Base-by-base conservation (phyloP, 2,329 filamentous ascomycete species). In the Aspergillus hiratsukae region DNA sequence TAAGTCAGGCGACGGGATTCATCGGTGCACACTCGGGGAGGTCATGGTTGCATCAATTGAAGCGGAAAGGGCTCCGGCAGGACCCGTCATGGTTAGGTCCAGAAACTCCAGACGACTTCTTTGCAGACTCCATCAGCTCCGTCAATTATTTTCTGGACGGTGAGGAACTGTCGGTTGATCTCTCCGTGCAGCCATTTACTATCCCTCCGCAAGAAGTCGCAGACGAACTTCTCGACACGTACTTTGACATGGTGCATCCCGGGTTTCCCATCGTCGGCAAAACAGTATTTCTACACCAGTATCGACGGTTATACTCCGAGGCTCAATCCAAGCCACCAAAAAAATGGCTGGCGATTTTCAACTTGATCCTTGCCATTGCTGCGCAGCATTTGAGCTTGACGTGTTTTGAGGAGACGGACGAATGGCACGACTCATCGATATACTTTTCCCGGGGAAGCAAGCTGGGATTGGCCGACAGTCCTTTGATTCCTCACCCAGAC, bases 311-410 rank as follows among this genome's bases (percentile, higher is more conserved):
- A 29, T 68, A 64, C 40, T 59, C 62, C n/a, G 55, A 53, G 21
- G 56, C 61, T 14, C 52, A 62, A 40, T 59, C 68, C 9, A 61
- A 65, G 53, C 70, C 72, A 2, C 67, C 70, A 1, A 64, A 66
- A 25, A 69, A 69, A 58, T 74, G 72, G 72, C 64, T 76, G 40
- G 71, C 75, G 3, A 72, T 75, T 28, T 53, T 77, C 48, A 76
- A 77, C 55, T 58, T 74, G 41, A 71, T 76, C 14, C 74, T 76
- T 59, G 75, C 75, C 9, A 72, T 75, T 48, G 70, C 68, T 10
- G 69, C 73, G 9, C 68, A 68, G 51, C 70, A 75, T 55, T 64
- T 14, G 41, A 23, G 66, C 9, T 68, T 70, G 25, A 64, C 70
- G 8, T 64, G 69, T 25, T 61, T 72, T 40, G 64, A 66, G 19